A percentile compares a stretch with the other conserved stretches of the same genome.
These are phyloP conservation scores for Seiridium cupressi DNA, from an alignment of 2,329 filamentous ascomycete genomes.

Conservation along the genomic window DNA sequence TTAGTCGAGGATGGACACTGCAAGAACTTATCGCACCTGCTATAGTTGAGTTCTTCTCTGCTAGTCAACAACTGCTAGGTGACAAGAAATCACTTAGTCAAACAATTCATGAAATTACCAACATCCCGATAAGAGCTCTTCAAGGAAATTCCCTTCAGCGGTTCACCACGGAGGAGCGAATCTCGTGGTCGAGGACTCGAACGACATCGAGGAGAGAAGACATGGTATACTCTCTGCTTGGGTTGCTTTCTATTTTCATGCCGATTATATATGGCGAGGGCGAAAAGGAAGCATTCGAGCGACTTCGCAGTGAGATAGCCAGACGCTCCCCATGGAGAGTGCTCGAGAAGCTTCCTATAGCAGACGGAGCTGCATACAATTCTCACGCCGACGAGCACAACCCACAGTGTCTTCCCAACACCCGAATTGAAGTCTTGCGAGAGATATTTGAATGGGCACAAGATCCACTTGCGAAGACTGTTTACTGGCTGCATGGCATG, in stretches of 20 bases:
- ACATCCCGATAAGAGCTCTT: slow-evolving; percentile 17
- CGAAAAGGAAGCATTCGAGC: background rate
- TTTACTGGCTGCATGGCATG: slow-evolving; percentile 33
- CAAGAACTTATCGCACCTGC: slow-evolving; percentile 17
- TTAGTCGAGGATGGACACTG: slow-evolving; percentile 5
- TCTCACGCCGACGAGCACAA: slow-evolving; percentile 29
- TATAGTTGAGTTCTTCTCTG: slow-evolving; percentile 24
- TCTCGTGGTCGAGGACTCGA: slow-evolving; percentile 18
- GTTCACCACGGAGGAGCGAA: slow-evolving; percentile 20
- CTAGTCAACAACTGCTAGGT: slow-evolving; percentile 18
- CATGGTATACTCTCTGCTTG: slow-evolving; percentile 21
- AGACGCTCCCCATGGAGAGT: background rate
- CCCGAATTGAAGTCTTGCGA: slow-evolving; percentile 27
- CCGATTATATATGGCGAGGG: slow-evolving; percentile 17
- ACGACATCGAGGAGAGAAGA: slow-evolving; percentile 21
- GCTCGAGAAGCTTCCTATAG: background rate
- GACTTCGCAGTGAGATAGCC: background rate
- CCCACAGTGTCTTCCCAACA: slow-evolving; percentile 27
- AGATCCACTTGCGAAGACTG: background rate
- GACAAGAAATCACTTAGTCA: slow-evolving; percentile 19
- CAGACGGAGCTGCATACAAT: background rate
- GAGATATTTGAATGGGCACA: slow-evolving; percentile 17
- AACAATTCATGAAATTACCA: slow-evolving; percentile 20
- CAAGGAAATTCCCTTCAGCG: slow-evolving; percentile 10
- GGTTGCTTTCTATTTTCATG: slow-evolving; percentile 20